These are phyloP conservation scores for Lumnitzera racemosa DNA, from an alignment of 345 rosid genomes.

Conservation along the genomic window DNA sequence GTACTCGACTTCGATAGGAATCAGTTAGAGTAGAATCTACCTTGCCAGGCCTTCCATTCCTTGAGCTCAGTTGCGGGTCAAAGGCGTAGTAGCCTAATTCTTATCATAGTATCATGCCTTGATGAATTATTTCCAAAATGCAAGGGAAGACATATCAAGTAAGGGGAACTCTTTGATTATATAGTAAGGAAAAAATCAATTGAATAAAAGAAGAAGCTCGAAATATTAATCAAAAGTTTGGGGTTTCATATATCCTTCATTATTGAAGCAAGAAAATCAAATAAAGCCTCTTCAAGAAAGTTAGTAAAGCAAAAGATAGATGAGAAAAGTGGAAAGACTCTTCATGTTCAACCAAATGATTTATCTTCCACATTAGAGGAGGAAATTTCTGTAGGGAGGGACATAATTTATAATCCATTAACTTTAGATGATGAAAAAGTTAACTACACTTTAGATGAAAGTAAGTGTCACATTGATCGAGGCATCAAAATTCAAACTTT, in stretches of 20 bases:
- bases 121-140: slow-evolving; percentile 29
- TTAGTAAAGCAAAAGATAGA: slow-evolving; percentile 12
- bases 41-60: no score
- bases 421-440: slow-evolving; percentile 59
- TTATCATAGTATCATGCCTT: slow-evolving; percentile 27
- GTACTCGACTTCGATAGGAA: no score
- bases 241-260: slow-evolving; percentile 28
- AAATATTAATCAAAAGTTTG: slow-evolving; percentile 65
- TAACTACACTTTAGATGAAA: slow-evolving; percentile 23
- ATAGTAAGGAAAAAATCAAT: slow-evolving; percentile 48
- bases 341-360: slow-evolving; percentile 34
- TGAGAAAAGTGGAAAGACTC: slow-evolving; percentile 34
- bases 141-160: slow-evolving; percentile 19
- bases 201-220: slow-evolving; percentile 53
- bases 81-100: no score
- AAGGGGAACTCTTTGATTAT: slow-evolving; percentile 60
- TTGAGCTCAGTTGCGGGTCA: no score
- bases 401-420: slow-evolving; percentile 48
- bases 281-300: not conserved
- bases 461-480: slow-evolving; percentile 15
- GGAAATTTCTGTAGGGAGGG: slow-evolving; percentile 51
- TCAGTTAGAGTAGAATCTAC: no score
- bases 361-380: slow-evolving; percentile 23
- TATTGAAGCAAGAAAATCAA: slow-evolving; percentile 6
- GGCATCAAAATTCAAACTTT: slow-evolving; percentile 3